These are phyloP conservation scores for Botryosphaeria dothidea DNA, from an alignment of 2,329 filamentous ascomycete genomes.

Conservation along the genomic window DNA sequence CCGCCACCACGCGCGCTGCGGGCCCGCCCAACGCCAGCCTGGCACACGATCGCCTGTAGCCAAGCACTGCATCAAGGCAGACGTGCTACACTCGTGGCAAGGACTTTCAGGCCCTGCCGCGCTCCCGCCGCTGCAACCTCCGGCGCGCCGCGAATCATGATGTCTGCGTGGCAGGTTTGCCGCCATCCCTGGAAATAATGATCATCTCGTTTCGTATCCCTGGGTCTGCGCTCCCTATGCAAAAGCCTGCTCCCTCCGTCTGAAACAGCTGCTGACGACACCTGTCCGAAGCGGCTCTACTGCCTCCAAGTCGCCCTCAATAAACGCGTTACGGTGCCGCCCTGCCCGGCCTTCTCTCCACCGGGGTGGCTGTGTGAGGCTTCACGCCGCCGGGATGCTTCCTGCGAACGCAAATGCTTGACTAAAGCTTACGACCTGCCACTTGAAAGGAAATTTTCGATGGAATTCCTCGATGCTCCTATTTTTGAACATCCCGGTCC, in stretches of 20 bases:
- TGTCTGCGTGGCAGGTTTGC: slow-evolving; percentile 8
- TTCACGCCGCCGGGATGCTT: neutral
- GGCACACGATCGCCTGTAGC: slow-evolving; percentile 4
- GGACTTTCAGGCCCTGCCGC: neutral
- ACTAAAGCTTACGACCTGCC: neutral
- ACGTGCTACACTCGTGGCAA: neutral
- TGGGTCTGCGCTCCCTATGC: slow-evolving; percentile 4
- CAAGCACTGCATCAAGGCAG: neutral
- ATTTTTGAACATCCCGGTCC: slow-evolving; percentile 6
- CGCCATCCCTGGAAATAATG: slow-evolving; percentile 7
- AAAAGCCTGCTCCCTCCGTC: neutral
- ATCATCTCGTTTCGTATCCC: slow-evolving; percentile 16
- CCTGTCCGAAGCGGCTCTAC: slow-evolving; percentile 1
- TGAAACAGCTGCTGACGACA: slow-evolving; percentile 20
- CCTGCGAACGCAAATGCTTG: neutral
- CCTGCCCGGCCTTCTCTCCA: neutral
- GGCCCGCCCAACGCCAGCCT: slow-evolving; percentile 2
- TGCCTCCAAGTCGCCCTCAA: neutral
- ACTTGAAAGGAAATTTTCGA: neutral
- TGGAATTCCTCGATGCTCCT: neutral
- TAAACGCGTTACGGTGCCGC: slow-evolving; percentile 3
- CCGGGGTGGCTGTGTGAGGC: neutral
- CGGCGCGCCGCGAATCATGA: neutral
- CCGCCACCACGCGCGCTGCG: slow-evolving; percentile 1
- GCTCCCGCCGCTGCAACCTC: neutral